phyloP scores from a whole-genome alignment of 2,329 filamentous ascomycete species.

The Ceratocystis albifundus region DNA sequence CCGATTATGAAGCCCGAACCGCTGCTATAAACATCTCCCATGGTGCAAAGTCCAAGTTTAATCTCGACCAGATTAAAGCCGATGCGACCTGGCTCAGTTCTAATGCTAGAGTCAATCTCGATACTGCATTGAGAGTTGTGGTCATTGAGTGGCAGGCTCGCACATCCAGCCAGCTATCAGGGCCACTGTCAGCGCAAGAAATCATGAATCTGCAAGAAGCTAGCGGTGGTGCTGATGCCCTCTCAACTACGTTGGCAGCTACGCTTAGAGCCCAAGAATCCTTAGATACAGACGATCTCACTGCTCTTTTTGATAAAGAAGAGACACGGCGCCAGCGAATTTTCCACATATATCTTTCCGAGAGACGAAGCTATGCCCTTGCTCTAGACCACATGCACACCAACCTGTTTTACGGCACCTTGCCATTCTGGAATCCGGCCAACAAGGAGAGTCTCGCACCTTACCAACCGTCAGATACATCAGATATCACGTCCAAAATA shows the following conservation, averaged over 20 bases:
- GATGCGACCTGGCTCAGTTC: slow-evolving; percentile 80
- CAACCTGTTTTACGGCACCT: slow-evolving; percentile 35
- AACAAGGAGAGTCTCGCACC: slow-evolving; percentile 19
- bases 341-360: slow-evolving; percentile 58
- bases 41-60: slow-evolving; percentile 52
- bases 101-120: slow-evolving; percentile 64
- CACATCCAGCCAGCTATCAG: slow-evolving; percentile 58
- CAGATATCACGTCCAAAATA: slow-evolving; percentile 15
- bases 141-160: slow-evolving; percentile 76
- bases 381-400: slow-evolving; percentile 46
- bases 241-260: slow-evolving; percentile 46
- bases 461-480: slow-evolving; percentile 22
- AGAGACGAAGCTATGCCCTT: slow-evolving; percentile 57
- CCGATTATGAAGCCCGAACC: slow-evolving; percentile 70
- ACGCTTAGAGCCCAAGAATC: slow-evolving; percentile 39
- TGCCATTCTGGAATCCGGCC: slow-evolving; percentile 29
- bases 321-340: slow-evolving; percentile 55
- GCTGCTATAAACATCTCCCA: slow-evolving; percentile 75
- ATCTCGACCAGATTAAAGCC: slow-evolving; percentile 68
- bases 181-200: slow-evolving; percentile 66
- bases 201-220: slow-evolving; percentile 63
- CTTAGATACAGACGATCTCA: slow-evolving; percentile 44
- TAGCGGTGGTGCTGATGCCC: slow-evolving; percentile 51
- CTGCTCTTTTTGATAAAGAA: slow-evolving; percentile 49
- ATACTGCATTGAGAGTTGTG: slow-evolving; percentile 67